phyloP scores from a whole-genome alignment of 257 asterid genomes.

The Solanum phureja region DNA sequence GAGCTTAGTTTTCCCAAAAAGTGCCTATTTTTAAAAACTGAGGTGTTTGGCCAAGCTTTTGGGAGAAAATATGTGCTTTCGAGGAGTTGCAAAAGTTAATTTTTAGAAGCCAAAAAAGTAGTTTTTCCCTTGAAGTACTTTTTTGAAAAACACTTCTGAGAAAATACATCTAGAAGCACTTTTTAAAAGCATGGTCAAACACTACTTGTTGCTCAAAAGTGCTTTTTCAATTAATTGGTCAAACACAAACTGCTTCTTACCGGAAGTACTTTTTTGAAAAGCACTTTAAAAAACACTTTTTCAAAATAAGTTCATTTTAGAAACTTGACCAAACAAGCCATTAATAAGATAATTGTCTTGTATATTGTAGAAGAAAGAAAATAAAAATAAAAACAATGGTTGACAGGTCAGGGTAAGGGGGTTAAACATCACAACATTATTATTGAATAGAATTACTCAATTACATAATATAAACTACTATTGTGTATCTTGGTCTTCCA shows the following conservation, averaged over 20 bases:
- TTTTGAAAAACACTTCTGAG: background rate
- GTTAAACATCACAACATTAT: background rate
- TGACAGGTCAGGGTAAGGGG: background rate
- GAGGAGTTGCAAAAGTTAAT: background rate
- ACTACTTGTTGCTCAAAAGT: background rate
- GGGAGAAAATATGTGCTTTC: background rate
- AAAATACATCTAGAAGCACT: background rate
- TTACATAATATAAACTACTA: background rate
- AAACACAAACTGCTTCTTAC: background rate
- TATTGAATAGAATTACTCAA: background rate
- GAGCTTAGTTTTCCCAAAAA: background rate
- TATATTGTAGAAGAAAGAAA: background rate
- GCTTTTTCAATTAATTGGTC: background rate
- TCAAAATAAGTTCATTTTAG: background rate
- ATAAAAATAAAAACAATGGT: background rate
- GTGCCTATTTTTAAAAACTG: background rate
- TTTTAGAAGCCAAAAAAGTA: background rate
- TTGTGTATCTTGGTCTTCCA: background rate
- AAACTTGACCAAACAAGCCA: background rate
- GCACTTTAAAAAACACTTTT: background rate
- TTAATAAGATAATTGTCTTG: background rate
- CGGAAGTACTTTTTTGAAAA: background rate
- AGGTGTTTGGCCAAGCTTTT: background rate
- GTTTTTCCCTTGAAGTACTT: background rate
- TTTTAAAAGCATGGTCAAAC: background rate